phyloP scores from a whole-genome alignment of 306 rosid genomes.

The Urtica urens region DNA sequence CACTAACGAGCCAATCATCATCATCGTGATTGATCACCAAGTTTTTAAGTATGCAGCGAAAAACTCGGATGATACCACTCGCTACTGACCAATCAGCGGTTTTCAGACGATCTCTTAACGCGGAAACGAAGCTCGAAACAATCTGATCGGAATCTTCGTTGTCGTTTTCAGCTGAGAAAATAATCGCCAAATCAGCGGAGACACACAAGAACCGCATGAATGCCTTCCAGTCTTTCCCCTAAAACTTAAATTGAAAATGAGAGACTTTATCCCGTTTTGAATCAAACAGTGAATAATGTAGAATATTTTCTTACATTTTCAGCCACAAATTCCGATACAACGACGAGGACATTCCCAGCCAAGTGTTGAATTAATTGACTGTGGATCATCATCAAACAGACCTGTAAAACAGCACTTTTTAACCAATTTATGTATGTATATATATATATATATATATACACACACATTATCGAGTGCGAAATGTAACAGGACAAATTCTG shows the following conservation, averaged over 20 bases:
- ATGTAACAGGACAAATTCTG: background rate
- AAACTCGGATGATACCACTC: conserved; percentile 37
- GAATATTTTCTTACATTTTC: conserved; percentile 12
- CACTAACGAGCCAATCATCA: conserved; percentile 31
- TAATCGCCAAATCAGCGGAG: conserved; percentile 34
- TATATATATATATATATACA: background rate
- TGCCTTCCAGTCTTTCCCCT: conserved; percentile 30
- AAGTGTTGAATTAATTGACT: conserved; percentile 28
- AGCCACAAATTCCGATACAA: conserved; percentile 16
- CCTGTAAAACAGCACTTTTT: conserved; percentile 10
- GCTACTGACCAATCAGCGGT: conserved; percentile 46
- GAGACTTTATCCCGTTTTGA: background rate
- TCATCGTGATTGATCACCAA: conserved; percentile 43
- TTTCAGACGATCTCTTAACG: conserved; percentile 26
- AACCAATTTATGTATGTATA: background rate
- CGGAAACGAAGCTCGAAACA: conserved; percentile 21
- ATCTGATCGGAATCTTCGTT: conserved; percentile 17
- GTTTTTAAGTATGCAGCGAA: conserved; percentile 44
- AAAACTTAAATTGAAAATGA: conserved; percentile 2
- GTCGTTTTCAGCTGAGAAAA: conserved; percentile 18
- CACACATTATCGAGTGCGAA: background rate
- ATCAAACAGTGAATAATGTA: background rate
- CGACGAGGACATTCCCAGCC: conserved; percentile 24
- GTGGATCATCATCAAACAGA: conserved; percentile 18
- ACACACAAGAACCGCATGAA: conserved; percentile 37